phyloP scores from a whole-genome alignment of 78 protist genomes.

The Mastigamoeba balamuthi region DNA sequence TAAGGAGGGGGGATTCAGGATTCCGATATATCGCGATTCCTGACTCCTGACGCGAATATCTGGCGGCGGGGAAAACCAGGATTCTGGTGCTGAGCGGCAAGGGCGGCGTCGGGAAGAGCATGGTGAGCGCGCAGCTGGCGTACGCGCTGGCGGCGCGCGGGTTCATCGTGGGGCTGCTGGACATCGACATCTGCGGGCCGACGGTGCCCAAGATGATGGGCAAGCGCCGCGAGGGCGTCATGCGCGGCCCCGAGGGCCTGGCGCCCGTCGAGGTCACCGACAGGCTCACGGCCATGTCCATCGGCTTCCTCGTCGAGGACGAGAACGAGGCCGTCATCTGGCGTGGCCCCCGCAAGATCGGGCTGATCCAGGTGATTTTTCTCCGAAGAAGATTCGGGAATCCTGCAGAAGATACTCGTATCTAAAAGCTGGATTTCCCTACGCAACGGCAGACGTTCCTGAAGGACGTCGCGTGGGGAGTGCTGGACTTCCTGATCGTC shows the following conservation, averaged over 20 bases:
- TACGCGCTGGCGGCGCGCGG: conserved; percentile 7
- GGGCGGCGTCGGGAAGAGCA: conserved; percentile 78
- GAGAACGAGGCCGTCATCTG: conserved; percentile 61
- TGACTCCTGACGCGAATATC: too few species aligned
- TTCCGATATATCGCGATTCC: too few species aligned
- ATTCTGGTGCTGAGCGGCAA: conserved; percentile 71
- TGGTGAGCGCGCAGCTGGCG: conserved; percentile 1
- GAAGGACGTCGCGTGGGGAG: conserved; percentile 79
- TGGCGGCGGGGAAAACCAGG: conserved; percentile 26
- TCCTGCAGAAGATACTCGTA: neutral
- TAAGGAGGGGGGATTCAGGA: too few species aligned
- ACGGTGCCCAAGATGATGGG: neutral
- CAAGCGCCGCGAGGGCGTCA: neutral
- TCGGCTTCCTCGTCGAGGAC: conserved; percentile 46
- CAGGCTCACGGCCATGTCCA: conserved; percentile 54
- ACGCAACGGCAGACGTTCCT: conserved; percentile 67
- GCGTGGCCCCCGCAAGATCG: conserved; percentile 67
- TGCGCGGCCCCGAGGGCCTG: neutral
- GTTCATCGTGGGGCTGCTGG: conserved; percentile 54
- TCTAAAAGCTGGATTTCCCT: neutral
- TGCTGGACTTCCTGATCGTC: conserved; percentile 64
- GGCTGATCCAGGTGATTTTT: neutral
- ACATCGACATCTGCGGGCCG: conserved; percentile 74
- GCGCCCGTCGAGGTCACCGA: neutral
- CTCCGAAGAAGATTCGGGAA: too few species aligned